phyloP scores from a whole-genome alignment of 805 yeast genomes.

The Yarrowia sp. region DNA sequence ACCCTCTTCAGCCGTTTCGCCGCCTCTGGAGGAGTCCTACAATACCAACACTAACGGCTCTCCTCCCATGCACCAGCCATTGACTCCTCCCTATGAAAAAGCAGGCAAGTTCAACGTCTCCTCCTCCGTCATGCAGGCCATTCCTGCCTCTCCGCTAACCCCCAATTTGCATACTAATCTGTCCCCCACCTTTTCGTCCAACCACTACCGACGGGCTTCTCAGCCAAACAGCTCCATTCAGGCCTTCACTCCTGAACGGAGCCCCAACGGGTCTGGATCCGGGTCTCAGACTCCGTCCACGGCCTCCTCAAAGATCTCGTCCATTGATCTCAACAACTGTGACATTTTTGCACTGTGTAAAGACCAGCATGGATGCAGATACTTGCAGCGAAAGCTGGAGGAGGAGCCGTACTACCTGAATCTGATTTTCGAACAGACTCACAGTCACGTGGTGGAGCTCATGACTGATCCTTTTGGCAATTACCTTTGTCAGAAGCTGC shows the following conservation, averaged over 20 bases:
- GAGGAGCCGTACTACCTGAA: conserved; percentile 39
- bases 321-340: conserved; percentile 48
- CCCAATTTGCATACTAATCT: conserved; percentile 26
- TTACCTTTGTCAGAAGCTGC: conserved; percentile 83
- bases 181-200: background rate
- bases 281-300: conserved; percentile 30
- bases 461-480: conserved; percentile 95
- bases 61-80: conserved; percentile 17
- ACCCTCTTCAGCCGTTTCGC: background rate
- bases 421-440: conserved; percentile 77
- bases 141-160: conserved; percentile 27
- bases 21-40: conserved; percentile 3
- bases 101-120: background rate
- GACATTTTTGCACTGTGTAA: conserved; percentile 81
- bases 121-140: conserved; percentile 25
- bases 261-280: conserved; percentile 12
- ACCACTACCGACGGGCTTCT: conserved; percentile 4
- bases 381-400: conserved; percentile 83
- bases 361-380: conserved; percentile 96
- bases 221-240: conserved; percentile 24
- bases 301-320: conserved; percentile 40
- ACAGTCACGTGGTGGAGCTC: conserved; percentile 72
- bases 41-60: conserved; percentile 10
- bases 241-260: conserved; percentile 6
- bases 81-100: conserved; percentile 29